Conservation (phyloP, 1,284 basidiomycete genomes). For the Ustilago cynodontis region DNA sequence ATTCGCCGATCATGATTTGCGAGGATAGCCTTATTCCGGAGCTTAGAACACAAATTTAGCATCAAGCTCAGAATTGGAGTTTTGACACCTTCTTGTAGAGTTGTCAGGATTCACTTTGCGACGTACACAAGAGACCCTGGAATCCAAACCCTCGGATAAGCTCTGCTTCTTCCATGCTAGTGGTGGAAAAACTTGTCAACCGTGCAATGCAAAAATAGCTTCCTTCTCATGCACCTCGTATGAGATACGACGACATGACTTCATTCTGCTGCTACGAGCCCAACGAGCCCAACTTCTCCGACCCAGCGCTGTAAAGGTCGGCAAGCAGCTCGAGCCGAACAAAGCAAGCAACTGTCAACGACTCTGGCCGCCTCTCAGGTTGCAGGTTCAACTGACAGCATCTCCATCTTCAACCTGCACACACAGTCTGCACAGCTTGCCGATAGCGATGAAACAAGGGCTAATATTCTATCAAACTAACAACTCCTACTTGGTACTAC, state of each 20-base stretch:
- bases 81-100: neutral
- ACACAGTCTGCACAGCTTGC: neutral
- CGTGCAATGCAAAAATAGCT: neutral
- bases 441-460: neutral
- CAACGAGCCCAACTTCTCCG: too few relatives aligned
- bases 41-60: too few relatives aligned
- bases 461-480: neutral
- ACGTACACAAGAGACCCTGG: neutral
- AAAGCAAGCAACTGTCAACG: neutral
- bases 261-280: too few relatives aligned
- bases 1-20: neutral
- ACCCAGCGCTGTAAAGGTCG: too few relatives aligned
- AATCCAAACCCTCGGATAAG: neutral
- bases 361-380: neutral
- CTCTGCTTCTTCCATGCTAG: neutral
- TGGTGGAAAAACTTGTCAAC: neutral
- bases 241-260: too few relatives aligned
- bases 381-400: neutral
- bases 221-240: too few relatives aligned
- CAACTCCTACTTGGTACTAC: constrained; percentile 7
- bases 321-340: neutral
- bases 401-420: neutral
- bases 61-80: too few relatives aligned
- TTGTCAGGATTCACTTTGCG: neutral
- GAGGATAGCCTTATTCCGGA: too few relatives aligned